Evolutionary conservation across 352 stramenopile species (phyloP), one percentile per base, ranked within the genome.

Genomic region (Pythium brassicae): DNA sequence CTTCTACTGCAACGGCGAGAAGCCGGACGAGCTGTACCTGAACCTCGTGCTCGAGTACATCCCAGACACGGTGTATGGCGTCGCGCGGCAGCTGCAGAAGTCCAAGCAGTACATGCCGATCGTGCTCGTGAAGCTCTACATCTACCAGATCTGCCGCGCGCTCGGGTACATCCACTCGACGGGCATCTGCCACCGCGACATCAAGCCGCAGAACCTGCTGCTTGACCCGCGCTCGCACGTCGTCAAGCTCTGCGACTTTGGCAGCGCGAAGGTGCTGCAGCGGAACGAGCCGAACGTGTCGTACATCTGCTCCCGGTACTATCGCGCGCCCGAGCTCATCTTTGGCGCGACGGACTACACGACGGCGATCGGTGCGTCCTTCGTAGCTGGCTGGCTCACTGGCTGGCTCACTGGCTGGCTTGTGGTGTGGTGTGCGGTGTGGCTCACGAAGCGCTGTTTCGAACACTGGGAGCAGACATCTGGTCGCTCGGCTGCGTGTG

Each of bases 261-360:
- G 97, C 42, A 98, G 87, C 60, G 89, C 91, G 52, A 97, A 97
- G 57, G 81, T 94, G 35, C 79, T 99, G 23, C 94, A 99, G 32
- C 88, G 87, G 61, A 98, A 98, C 43, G 97, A 99, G 69, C 97
- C 97, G 10, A 99, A 99, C 71, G 97, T 99, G 15, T 98, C 89
- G 53, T 99, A 99, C 81, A 99, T 99, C 74, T 99, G 97, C 74
- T 98, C 87, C 34, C 83, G 95, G 25, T 99, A 99, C 74, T 99
- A 99, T 68, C 89, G 97, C 59, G 97, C 97, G 11, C 97, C 97
- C 0, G 97, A 99, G 70, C 83, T 99, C 37, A 99, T 99, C 59
- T 99, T 99, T 82, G 97, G 97, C n/a, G 96, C 95, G 14, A 99
- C 97, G 2, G 94, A 99, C 72, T 99, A 99, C 78, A 98, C 95